A percentile compares a stretch with the other conserved stretches of the same genome.
These are phyloP conservation scores for Penicillium concentricum DNA, from an alignment of 2,329 filamentous ascomycete species.

Conservation along the genomic window DNA sequence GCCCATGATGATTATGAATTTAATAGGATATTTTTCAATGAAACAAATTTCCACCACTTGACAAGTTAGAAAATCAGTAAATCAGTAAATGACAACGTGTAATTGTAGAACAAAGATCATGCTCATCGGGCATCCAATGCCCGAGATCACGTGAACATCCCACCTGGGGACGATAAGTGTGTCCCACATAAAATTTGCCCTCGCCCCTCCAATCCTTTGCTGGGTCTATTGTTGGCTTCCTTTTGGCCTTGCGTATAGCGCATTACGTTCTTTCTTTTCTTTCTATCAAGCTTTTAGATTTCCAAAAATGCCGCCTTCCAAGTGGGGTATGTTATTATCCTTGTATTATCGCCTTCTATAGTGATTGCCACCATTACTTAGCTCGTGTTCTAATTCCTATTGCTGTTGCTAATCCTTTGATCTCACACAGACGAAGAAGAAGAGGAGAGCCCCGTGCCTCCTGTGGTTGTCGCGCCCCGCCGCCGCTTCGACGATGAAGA, in stretches of 20 bases:
- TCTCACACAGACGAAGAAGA: constrained; percentile 34
- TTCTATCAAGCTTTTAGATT: constrained; percentile 13
- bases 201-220: constrained; percentile 22
- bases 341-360: constrained; percentile 8
- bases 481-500: constrained; percentile 92
- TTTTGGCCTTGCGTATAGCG: constrained; percentile 14
- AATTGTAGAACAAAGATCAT: constrained; percentile 8
- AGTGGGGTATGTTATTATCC: constrained; percentile 48
- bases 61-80: background rate
- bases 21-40: constrained; percentile 25
- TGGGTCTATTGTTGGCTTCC: constrained; percentile 12
- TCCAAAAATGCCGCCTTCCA: constrained; percentile 46
- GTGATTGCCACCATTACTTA: constrained; percentile 2
- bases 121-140: constrained; percentile 21
- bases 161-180: constrained; percentile 20
- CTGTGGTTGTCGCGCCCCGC: constrained; percentile 47
- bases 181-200: constrained; percentile 33
- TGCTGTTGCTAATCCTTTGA: constrained; percentile 9
- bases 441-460: constrained; percentile 54
- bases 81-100: background rate
- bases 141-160: constrained; percentile 23
- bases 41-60: constrained; percentile 12
- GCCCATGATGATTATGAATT: constrained; percentile 29
- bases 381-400: background rate
- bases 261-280: constrained; percentile 10